These are phyloP conservation scores for Cadophora luteo-olivacea DNA, from an alignment of 2,329 filamentous ascomycete species.

Conservation along the genomic window DNA sequence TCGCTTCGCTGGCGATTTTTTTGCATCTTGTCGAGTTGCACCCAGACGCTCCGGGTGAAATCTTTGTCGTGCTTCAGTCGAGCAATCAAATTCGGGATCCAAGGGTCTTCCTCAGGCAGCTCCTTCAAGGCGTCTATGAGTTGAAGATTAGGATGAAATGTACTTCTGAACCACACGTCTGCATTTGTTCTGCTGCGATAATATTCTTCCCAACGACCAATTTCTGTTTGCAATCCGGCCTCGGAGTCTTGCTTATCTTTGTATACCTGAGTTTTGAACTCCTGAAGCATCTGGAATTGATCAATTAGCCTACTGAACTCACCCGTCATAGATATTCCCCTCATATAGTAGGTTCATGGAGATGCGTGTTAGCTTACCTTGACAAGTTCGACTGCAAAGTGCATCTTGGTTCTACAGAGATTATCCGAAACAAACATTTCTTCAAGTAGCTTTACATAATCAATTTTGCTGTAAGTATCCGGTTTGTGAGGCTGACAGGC, in stretches of 20 bases:
- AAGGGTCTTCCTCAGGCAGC: not conserved
- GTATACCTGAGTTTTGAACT: not conserved
- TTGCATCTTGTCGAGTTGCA: too few relatives aligned
- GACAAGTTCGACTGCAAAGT: not conserved
- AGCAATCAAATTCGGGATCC: not conserved
- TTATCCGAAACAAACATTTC: not conserved
- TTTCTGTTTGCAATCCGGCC: not conserved
- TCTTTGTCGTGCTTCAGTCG: not conserved
- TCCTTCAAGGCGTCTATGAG: not conserved
- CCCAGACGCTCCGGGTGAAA: not conserved
- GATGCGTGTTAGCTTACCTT: not conserved
- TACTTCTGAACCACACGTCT: too few relatives aligned
- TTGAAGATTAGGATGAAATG: not conserved
- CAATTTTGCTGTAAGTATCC: not conserved
- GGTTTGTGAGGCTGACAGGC: not conserved
- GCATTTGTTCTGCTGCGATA: not conserved
- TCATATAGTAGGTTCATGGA: not conserved
- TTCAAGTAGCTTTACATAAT: not conserved
- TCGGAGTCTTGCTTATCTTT: not conserved
- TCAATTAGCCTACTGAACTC: not conserved
- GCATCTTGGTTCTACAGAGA: not conserved
- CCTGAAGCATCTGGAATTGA: not conserved
- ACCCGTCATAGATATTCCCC: not conserved
- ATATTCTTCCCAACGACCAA: not conserved
- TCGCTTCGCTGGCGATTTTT: not conserved